Evolutionary conservation across 352 stramenopile species (phyloP).

Genomic region (Pythium dissimile): DNA sequence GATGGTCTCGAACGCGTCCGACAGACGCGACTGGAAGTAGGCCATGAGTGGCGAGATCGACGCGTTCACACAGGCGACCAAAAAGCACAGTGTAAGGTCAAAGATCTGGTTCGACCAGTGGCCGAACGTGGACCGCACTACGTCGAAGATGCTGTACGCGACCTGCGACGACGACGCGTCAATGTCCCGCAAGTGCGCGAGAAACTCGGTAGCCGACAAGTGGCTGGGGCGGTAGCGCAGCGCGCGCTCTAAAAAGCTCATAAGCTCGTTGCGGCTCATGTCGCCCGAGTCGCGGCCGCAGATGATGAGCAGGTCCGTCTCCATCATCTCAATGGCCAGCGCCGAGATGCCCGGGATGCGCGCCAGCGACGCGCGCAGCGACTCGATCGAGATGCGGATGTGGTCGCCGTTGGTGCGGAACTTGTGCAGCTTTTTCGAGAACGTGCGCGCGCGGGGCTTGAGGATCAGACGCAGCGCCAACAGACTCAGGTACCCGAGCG

Average conservation of each 20-base stretch:
- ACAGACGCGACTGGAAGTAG: conserved; percentile 71
- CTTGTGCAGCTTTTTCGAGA: conserved; percentile 89
- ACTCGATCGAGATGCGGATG: conserved; percentile 85
- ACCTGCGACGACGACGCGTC: conserved; percentile 73
- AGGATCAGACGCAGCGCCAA: conserved; percentile 75
- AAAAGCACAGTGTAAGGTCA: conserved; percentile 67
- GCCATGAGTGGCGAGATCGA: conserved; percentile 76
- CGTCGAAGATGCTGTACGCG: conserved; percentile 70
- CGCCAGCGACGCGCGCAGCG: conserved; percentile 66
- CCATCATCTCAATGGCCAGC: conserved; percentile 86
- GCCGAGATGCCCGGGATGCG: conserved; percentile 81
- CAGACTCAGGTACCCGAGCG: conserved; percentile 63
- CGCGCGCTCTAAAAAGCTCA: conserved; percentile 81
- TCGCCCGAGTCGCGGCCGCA: conserved; percentile 81
- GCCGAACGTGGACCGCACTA: conserved; percentile 73
- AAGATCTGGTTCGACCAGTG: conserved; percentile 85
- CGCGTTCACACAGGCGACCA: conserved; percentile 83
- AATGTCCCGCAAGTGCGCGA: conserved; percentile 80
- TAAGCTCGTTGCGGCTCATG: conserved; percentile 84
- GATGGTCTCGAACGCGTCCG: conserved; percentile 62
- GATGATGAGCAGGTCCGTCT: conserved; percentile 86
- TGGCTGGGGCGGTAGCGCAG: conserved; percentile 73
- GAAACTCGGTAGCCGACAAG: conserved; percentile 78
- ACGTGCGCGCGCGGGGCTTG: conserved; percentile 77
- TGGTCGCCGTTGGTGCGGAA: conserved; percentile 83